These are phyloP conservation scores for Neonectria neomacrospora DNA, from an alignment of 2,329 filamentous ascomycete species.

Conservation along the genomic window DNA sequence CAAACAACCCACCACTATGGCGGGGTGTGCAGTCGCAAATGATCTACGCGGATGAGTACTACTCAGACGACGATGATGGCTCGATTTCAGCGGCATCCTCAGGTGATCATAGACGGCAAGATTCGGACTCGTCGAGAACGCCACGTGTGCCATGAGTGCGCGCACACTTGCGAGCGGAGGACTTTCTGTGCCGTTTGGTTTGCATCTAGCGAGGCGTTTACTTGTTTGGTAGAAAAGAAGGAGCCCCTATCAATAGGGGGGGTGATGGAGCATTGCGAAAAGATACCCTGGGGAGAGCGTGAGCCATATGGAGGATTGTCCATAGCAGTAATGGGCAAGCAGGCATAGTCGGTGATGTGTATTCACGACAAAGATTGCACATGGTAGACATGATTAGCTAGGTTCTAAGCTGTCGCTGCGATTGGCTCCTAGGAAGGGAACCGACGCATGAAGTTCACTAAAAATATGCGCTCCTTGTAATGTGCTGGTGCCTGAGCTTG, in stretches of 20 bases:
- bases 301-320: neutral
- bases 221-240: slow-evolving; percentile 6
- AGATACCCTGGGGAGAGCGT: slow-evolving; percentile 13
- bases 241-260: neutral
- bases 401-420: neutral
- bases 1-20: slow-evolving; percentile 56
- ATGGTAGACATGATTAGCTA: neutral
- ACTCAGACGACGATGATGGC: slow-evolving; percentile 47
- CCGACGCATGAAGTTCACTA: neutral
- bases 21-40: slow-evolving; percentile 52
- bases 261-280: slow-evolving; percentile 7
- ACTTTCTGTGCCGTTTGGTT: slow-evolving; percentile 39
- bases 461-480: neutral
- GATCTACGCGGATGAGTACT: slow-evolving; percentile 49
- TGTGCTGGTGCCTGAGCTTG: neutral
- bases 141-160: slow-evolving; percentile 29
- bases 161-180: neutral
- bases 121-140: slow-evolving; percentile 41
- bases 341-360: neutral
- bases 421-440: neutral
- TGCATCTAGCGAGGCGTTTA: slow-evolving; percentile 45
- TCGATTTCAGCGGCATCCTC: slow-evolving; percentile 47
- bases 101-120: slow-evolving; percentile 40
- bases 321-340: neutral
- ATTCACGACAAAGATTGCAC: neutral